Conservation (phyloP, 176 grass and related monocot species). For the Cenchrus purpureus region DNA sequence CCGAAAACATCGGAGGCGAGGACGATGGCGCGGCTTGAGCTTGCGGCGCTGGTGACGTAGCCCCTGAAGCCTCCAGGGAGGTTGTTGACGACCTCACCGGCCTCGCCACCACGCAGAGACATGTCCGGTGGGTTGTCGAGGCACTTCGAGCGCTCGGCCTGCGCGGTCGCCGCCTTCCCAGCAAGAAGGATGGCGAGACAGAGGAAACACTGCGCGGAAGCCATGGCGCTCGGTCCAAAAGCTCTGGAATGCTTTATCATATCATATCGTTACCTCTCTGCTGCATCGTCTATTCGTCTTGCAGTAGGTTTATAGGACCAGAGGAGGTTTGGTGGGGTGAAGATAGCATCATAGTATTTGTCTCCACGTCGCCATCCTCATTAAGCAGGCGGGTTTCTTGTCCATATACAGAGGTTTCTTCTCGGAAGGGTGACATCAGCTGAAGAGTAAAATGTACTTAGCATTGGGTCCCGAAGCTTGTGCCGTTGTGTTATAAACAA, state of each 20-base stretch:
- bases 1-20: slow-evolving; percentile 35
- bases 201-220: not conserved
- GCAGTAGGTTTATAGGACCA: not conserved
- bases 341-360: not conserved
- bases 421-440: too few relatives aligned
- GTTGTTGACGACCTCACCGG: slow-evolving; percentile 5
- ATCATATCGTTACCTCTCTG: not conserved
- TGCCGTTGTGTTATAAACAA: too few relatives aligned
- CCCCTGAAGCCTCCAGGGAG: slow-evolving; percentile 37
- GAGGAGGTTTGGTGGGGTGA: not conserved
- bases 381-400: too few relatives aligned
- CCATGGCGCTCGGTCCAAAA: not conserved
- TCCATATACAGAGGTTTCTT: too few relatives aligned
- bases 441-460: too few relatives aligned
- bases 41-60: slow-evolving; percentile 34
- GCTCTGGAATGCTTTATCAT: not conserved
- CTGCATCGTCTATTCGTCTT: not conserved
- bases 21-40: slow-evolving; percentile 32
- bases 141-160: not conserved
- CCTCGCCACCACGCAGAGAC: not conserved
- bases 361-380: too few relatives aligned
- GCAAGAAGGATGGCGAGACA: not conserved
- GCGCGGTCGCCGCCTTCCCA: not conserved
- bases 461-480: too few relatives aligned
- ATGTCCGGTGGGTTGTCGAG: not conserved